Base-by-base conservation (phyloP, 2,329 filamentous ascomycete species). In the Exutisphaerella laricina region DNA sequence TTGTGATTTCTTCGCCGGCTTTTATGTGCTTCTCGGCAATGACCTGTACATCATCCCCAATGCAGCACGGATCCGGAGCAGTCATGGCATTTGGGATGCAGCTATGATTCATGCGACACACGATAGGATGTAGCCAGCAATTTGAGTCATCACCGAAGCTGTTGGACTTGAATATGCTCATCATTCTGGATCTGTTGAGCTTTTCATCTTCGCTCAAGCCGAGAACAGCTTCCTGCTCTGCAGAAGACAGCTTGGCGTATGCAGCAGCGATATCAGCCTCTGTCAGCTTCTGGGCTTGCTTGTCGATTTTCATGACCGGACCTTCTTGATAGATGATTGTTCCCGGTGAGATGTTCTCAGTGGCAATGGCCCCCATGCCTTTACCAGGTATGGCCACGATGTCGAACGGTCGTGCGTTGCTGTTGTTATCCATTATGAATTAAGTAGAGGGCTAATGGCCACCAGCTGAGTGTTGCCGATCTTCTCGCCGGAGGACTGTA, bases 161-260 rank as follows among this genome's bases (percentile, higher is more conserved):
- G 23, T 48, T 48, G 9, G 45, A 40, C 22, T 40, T 44, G 41
- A 44, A 44, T 9, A 48, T 48, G 14, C 41, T 31, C 21, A 41
- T 33, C 2, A 48, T 6, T 18, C 17, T 31, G 5, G 41, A 40
- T 8, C 26, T 10, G 8, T 32, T 14, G n/a, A 28, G 26, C 13
- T 32, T 33, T 10, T 31, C 20, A 17, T 30, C 37, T 29, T 33
- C 37, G 16, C 26, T 29, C 2, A 48, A 32, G 20, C 37, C 20
- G 20, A 44, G 29, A n/a, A 48, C 33, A 13, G 33, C 9, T 25
- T 41, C 20, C 36, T 38, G 22, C n/a, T 43, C 25, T 3, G 30
- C 9, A 8, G 20, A 4, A 1, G 26, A 26, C 3, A 43, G 41
- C 6, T 16, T 14, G 20, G 41, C 31, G 29, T 38, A 48, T 7